phyloP scores from a whole-genome alignment of 192 early-diverging fungal species.

The Obelidium mucronatum region DNA sequence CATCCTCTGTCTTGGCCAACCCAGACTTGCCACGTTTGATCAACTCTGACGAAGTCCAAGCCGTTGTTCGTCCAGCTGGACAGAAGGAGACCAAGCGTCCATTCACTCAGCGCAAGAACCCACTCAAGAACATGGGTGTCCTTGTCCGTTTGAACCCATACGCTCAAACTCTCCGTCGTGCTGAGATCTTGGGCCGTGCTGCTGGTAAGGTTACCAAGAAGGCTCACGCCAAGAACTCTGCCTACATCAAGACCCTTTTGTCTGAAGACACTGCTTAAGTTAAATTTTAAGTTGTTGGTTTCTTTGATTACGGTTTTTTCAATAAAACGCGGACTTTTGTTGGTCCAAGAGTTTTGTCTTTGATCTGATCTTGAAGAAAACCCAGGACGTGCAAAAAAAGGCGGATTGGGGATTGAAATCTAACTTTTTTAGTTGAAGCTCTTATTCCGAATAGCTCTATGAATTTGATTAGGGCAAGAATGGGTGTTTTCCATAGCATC shows the following conservation, averaged over 20 bases:
- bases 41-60: slow-evolving; percentile 97
- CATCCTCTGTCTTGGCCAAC: slow-evolving; percentile 87
- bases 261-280: slow-evolving; percentile 31
- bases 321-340: neutral
- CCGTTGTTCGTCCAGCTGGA: slow-evolving; percentile 87
- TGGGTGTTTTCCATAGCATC: too few species aligned
- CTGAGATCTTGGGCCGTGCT: slow-evolving; percentile 52
- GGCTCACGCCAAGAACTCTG: slow-evolving; percentile 38
- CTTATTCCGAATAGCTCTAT: too few species aligned
- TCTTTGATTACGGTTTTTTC: neutral
- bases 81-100: slow-evolving; percentile 85
- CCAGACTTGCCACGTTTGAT: slow-evolving; percentile 95
- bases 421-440: too few species aligned
- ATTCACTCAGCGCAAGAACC: slow-evolving; percentile 99
- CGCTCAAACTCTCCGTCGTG: slow-evolving; percentile 80
- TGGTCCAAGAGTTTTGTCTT: neutral
- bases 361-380: too few species aligned
- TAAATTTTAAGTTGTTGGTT: neutral
- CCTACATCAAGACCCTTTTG: slow-evolving; percentile 44
- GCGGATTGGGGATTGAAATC: neutral
- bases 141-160: slow-evolving; percentile 97
- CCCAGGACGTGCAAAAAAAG: too few species aligned
- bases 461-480: too few species aligned
- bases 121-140: slow-evolving; percentile 88
- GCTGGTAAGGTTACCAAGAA: slow-evolving; percentile 42